These are phyloP conservation scores for Fusarium odoratissimum DNA, from an alignment of 2,329 filamentous ascomycete genomes.

Conservation along the genomic window DNA sequence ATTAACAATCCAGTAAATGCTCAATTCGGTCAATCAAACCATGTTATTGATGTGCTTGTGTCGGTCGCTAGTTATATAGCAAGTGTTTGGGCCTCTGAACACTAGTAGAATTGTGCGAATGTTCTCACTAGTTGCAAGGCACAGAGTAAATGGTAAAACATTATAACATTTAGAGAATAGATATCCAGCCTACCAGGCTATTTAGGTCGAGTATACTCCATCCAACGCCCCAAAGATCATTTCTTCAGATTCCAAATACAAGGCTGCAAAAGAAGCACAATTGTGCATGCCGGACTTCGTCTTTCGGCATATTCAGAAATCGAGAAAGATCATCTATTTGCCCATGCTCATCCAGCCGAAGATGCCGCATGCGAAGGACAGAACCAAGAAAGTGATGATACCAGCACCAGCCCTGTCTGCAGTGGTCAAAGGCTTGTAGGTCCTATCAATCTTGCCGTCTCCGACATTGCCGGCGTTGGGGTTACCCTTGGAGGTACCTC, in stretches of 20 bases:
- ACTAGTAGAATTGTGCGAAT: too few relatives aligned
- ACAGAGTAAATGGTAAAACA: slow-evolving; percentile 1
- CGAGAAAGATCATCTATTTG: slow-evolving; percentile 28
- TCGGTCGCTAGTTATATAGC: background rate
- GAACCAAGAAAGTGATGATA: slow-evolving; percentile 59
- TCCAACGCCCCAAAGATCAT: slow-evolving; percentile 41
- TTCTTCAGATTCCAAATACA: slow-evolving; percentile 29
- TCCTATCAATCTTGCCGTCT: slow-evolving; percentile 50
- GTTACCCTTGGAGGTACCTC: slow-evolving; percentile 63
- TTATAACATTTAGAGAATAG: slow-evolving; percentile 22
- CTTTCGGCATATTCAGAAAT: slow-evolving; percentile 25
- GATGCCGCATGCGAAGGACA: slow-evolving; percentile 54
- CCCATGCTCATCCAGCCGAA: slow-evolving; percentile 64
- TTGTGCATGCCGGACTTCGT: slow-evolving; percentile 14
- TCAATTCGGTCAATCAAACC: background rate
- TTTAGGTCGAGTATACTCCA: slow-evolving; percentile 37
- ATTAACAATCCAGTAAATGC: background rate
- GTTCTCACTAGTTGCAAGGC: background rate
- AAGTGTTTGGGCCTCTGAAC: background rate
- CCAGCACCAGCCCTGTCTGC: slow-evolving; percentile 61
- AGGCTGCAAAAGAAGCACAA: slow-evolving; percentile 25
- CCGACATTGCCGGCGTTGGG: slow-evolving; percentile 55
- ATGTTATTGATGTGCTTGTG: background rate
- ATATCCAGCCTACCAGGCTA: slow-evolving; percentile 39
- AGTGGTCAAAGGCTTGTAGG: slow-evolving; percentile 53